phyloP scores from a whole-genome alignment of 1,139 yeast genomes.

The Lodderomyces jiufengensis region DNA sequence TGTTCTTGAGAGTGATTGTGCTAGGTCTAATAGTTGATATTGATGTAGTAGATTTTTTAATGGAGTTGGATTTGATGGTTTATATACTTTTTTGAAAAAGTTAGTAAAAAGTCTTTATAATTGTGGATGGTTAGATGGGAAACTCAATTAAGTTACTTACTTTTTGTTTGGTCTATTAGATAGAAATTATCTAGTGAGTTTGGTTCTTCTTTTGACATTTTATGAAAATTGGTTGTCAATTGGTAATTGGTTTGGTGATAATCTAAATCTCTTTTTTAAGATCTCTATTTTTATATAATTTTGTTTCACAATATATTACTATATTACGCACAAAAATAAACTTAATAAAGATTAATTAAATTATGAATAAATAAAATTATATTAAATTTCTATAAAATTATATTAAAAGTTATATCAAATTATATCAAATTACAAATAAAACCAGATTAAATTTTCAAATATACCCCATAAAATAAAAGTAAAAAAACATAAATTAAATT shows the following conservation, averaged over 20 bases:
- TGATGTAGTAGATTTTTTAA: constrained; percentile 63
- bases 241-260: too few species aligned
- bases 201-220: constrained; percentile 2
- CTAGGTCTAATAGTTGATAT: constrained; percentile 65
- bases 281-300: not conserved
- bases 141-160: constrained; percentile 17
- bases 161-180: constrained; percentile 18
- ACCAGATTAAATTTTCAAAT: too few species aligned
- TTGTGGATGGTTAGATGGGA: too few species aligned
- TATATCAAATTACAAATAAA: too few species aligned
- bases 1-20: constrained; percentile 80
- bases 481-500: too few species aligned
- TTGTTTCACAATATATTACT: too few species aligned
- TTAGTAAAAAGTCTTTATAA: constrained; percentile 1
- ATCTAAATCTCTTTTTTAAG: not conserved
- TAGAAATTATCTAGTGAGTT: constrained; percentile 18
- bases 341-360: too few species aligned
- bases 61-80: constrained; percentile 63
- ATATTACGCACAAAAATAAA: too few species aligned
- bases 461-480: too few species aligned
- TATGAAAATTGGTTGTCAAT: not conserved
- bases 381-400: too few species aligned
- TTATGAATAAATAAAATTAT: too few species aligned
- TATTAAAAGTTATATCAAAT: too few species aligned
- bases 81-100: constrained; percentile 28